Base-by-base conservation (phyloP, 805 yeast species). In the Scheffersomyces ergatensis region DNA sequence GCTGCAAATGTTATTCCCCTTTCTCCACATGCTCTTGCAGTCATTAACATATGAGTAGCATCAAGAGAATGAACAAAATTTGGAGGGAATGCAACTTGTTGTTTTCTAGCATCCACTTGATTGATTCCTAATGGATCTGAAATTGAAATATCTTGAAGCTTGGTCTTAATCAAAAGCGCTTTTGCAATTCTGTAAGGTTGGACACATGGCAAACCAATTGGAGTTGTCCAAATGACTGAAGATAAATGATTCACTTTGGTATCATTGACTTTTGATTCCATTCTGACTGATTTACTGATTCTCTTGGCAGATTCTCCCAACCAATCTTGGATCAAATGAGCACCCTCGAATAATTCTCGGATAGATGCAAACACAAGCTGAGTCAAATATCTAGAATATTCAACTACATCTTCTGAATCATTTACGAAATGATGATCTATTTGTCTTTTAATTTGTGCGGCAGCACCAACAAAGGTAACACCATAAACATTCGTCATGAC, bases 401-500 rank as follows among this genome's bases (percentile, higher is more conserved):
- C 54, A 3, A 44, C 29, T 0, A 77, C 65, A 40, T 70, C 68
- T 12, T 67, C 75, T 17, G 58, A 62, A 34, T 70, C 71, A 40
- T 77, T 67, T 18, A 70, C 78, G 42, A 77, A 79, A 38, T 78
- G 62, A 36, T 79, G 82, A 23, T 76, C 77, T 41, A 92, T 66
- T 57, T 90, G 90, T 54, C 83, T 85, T 42, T 80, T 78, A 54
- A 92, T 89, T 65, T 92, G 99, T 3, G 82, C 83, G 14, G 88
- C 79, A 0, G 98, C 99, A 14, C 99, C 99, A 46, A 88, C 77
- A 57, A 78, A 89, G 0, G 99, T 92, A 11, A 92, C 99, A 54
- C 99, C 99, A 58, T 92, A 92, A 27, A 92, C 99, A 55, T 89
- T 90, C 0, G 99, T 92, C 99, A 92, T 92, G 19, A 92, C 98